Evolutionary conservation across 352 stramenopile genomes (phyloP).

Genomic region (Phytophthora idaei): DNA sequence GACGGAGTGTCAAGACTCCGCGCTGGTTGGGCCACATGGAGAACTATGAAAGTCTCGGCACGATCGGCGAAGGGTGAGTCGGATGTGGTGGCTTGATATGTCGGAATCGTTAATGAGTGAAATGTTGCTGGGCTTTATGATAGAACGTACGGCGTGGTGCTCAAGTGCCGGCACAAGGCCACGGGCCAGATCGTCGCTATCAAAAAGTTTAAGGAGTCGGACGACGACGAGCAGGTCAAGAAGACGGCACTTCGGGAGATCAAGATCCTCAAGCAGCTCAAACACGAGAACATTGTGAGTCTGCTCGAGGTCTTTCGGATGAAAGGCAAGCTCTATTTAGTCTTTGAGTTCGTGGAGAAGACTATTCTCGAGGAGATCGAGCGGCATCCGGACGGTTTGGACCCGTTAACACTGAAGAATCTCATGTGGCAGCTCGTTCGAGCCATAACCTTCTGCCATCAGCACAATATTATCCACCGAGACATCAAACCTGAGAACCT

Average conservation of each 20-base stretch:
- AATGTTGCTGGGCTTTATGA: background rate
- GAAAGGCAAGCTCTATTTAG: constrained; percentile 83
- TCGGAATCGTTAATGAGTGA: background rate
- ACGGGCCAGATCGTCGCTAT: constrained; percentile 90
- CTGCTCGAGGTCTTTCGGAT: constrained; percentile 87
- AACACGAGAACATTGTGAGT: constrained; percentile 89
- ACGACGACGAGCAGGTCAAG: constrained; percentile 90
- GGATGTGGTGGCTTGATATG: background rate
- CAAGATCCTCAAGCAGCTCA: constrained; percentile 86
- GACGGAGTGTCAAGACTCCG: constrained; percentile 7
- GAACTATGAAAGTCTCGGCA: constrained; percentile 89
- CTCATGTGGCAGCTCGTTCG: constrained; percentile 88
- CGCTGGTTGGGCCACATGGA: constrained; percentile 54
- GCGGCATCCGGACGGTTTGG: constrained; percentile 83
- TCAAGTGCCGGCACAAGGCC: constrained; percentile 85
- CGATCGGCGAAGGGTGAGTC: constrained; percentile 85
- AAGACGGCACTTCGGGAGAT: constrained; percentile 88
- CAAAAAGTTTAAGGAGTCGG: constrained; percentile 93
- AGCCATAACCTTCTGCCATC: constrained; percentile 94
- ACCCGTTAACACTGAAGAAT: constrained; percentile 62
- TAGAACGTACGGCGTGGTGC: constrained; percentile 86
- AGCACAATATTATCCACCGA: constrained; percentile 95
- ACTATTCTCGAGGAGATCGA: constrained; percentile 92
- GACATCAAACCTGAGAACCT: constrained; percentile 96
- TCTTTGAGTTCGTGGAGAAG: constrained; percentile 91